phyloP scores from a whole-genome alignment of 352 stramenopile genomes.

The Thalassiosira delicatula region DNA sequence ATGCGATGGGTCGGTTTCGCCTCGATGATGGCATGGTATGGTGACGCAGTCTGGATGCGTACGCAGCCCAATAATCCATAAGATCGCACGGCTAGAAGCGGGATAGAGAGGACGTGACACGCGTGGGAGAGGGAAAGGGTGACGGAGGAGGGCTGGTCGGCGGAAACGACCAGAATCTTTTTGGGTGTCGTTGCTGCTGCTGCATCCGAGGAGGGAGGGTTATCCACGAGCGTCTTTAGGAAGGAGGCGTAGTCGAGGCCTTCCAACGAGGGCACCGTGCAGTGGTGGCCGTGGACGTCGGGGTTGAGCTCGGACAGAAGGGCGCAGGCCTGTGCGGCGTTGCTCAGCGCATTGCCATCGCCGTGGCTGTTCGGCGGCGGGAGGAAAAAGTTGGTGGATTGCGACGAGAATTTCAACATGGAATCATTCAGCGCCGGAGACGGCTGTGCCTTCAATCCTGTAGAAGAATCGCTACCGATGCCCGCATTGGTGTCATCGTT shows the following conservation, averaged over 20 bases:
- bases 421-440: conserved; percentile 22
- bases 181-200: conserved; percentile 4
- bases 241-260: conserved; percentile 41
- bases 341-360: conserved; percentile 48
- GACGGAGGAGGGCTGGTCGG: conserved; percentile 85
- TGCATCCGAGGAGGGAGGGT: conserved; percentile 5
- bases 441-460: conserved; percentile 9
- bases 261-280: conserved; percentile 49
- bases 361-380: conserved; percentile 9
- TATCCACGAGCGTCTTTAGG: conserved; percentile 24
- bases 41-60: conserved; percentile 86
- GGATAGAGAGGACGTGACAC: conserved; percentile 85
- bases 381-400: conserved; percentile 54
- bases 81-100: conserved; percentile 87
- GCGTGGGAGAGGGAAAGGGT: conserved; percentile 81
- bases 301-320: conserved; percentile 95
- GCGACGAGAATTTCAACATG: conserved; percentile 31
- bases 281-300: conserved; percentile 83
- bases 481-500: conserved; percentile 63
- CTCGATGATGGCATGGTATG: conserved; percentile 88
- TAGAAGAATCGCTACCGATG: conserved; percentile 83
- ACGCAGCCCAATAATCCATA: conserved; percentile 93
- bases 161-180: conserved; percentile 87
- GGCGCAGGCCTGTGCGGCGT: conserved; percentile 86
- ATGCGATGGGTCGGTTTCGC: conserved; percentile 88